phyloP scores from a whole-genome alignment of 306 rosid genomes.

The Datisca glomerata region DNA sequence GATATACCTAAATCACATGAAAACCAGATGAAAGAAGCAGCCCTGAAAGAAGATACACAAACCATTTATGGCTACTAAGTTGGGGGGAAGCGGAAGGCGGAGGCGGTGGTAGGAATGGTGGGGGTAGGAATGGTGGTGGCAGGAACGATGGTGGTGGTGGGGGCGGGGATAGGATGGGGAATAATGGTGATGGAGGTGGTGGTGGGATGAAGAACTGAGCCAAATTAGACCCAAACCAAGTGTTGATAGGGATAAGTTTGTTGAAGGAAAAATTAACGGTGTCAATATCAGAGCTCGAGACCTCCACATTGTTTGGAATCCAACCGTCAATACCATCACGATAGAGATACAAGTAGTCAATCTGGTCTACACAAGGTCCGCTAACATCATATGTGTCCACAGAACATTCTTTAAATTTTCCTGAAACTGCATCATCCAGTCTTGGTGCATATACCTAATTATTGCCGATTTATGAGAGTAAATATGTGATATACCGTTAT shows the following conservation, averaged over 20 bases:
- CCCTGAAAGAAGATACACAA: too few species aligned
- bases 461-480: not conserved
- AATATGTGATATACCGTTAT: not conserved
- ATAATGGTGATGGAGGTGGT: not conserved
- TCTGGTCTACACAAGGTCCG: slow-evolving; percentile 7
- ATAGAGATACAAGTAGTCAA: slow-evolving; percentile 3
- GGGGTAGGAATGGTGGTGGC: too few species aligned
- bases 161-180: not conserved
- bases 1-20: too few species aligned
- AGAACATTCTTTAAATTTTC: not conserved
- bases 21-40: too few species aligned
- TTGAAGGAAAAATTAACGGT: not conserved
- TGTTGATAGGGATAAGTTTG: slow-evolving; percentile 1
- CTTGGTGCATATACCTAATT: slow-evolving; percentile 7
- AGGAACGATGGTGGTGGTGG: not conserved
- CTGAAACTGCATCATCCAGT: slow-evolving; percentile 3
- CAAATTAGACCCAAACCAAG: slow-evolving; percentile 9
- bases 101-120: too few species aligned
- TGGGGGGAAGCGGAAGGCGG: too few species aligned
- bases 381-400: not conserved
- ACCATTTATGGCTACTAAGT: too few species aligned
- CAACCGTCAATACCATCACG: slow-evolving; percentile 3
- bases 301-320: slow-evolving; percentile 7
- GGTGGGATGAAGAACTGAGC: not conserved
- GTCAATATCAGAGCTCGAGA: slow-evolving; percentile 3